These are phyloP conservation scores for Plenodomus lindquistii DNA, from an alignment of 2,329 filamentous ascomycete species.

Conservation along the genomic window DNA sequence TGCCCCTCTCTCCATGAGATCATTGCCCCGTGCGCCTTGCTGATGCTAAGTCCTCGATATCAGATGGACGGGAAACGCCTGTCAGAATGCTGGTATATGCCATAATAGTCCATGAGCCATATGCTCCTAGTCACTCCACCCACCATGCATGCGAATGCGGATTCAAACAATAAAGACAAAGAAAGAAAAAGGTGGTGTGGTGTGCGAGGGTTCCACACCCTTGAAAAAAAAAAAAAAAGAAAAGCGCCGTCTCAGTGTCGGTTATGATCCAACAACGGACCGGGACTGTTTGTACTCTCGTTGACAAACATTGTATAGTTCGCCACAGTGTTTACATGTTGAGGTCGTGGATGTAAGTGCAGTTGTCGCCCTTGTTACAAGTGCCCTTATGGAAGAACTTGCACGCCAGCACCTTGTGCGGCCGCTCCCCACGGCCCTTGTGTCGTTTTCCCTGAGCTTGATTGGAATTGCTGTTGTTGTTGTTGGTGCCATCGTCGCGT, in stretches of 20 bases:
- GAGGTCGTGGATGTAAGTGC: slow-evolving; percentile 71
- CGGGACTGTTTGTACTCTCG: too few relatives aligned
- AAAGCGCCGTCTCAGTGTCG: too few relatives aligned
- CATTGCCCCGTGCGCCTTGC: not conserved
- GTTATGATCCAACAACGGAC: too few relatives aligned
- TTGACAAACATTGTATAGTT: too few relatives aligned
- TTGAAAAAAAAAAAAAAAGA: not conserved
- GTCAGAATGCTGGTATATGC: not conserved
- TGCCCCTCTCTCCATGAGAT: not conserved
- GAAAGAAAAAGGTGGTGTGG: slow-evolving; percentile 11
- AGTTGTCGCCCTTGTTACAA: slow-evolving; percentile 73
- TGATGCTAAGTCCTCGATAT: not conserved
- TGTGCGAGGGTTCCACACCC: slow-evolving; percentile 6
- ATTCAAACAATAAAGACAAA: not conserved
- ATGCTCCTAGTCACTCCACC: not conserved
- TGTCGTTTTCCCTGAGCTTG: slow-evolving; percentile 58
- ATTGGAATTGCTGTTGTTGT: slow-evolving; percentile 18
- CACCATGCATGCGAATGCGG: not conserved
- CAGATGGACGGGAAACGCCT: not conserved
- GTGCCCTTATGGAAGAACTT: slow-evolving; percentile 72
- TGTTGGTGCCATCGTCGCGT: slow-evolving; percentile 34
- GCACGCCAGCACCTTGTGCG: slow-evolving; percentile 57
- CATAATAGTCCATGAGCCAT: not conserved
- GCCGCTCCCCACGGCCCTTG: slow-evolving; percentile 29
- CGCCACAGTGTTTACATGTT: slow-evolving; percentile 13